These are phyloP conservation scores for Orbilia oligospora DNA, from an alignment of 2,329 filamentous ascomycete genomes.

Conservation along the genomic window DNA sequence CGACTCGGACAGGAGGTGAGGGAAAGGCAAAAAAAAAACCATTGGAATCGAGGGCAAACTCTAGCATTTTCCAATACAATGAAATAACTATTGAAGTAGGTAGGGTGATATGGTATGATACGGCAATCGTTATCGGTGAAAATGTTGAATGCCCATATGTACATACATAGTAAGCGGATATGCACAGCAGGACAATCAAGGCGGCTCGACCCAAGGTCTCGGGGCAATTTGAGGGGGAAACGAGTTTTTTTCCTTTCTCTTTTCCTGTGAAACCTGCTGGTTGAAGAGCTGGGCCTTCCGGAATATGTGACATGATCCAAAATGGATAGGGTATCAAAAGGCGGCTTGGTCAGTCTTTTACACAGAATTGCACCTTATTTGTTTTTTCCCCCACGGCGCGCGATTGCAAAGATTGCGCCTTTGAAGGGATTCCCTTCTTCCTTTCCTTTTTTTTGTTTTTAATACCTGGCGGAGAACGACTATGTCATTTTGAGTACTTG, in stretches of 20 bases:
- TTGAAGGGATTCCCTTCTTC: too few species aligned
- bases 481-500: constrained; percentile 29
- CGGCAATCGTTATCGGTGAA: constrained; percentile 17
- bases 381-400: constrained; percentile 27
- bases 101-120: constrained; percentile 15
- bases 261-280: constrained; percentile 32
- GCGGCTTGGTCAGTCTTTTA: constrained; percentile 28
- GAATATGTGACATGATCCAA: constrained; percentile 41
- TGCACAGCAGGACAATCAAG: constrained; percentile 32
- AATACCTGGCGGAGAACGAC: too few species aligned
- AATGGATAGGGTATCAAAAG: constrained; percentile 34
- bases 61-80: too few species aligned
- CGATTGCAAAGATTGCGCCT: constrained; percentile 55
- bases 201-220: constrained; percentile 37
- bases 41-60: too few species aligned
- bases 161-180: constrained; percentile 16
- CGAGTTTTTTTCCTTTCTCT: too few species aligned
- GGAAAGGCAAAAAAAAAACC: background rate
- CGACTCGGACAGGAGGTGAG: too few species aligned
- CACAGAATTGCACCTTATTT: background rate
- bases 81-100: too few species aligned
- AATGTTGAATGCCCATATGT: constrained; percentile 20
- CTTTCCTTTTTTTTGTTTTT: too few species aligned
- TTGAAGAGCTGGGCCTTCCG: constrained; percentile 9
- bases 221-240: constrained; percentile 14